These are phyloP conservation scores for Crithidia mellificae DNA, from an alignment of 208 protist species.

Conservation along the genomic window DNA sequence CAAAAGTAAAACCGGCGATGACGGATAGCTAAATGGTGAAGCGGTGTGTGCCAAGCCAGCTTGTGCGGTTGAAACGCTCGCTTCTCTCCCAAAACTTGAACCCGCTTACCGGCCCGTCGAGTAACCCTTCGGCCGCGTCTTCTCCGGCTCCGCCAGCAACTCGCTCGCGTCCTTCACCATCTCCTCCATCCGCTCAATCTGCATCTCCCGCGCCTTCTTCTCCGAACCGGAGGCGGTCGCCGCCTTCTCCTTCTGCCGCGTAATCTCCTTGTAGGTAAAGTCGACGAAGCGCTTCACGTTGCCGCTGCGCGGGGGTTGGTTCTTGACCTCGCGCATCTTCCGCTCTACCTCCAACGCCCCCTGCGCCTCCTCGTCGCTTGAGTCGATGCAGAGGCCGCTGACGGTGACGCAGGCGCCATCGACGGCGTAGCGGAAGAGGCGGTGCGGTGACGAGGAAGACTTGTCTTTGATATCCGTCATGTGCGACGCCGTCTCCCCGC, in stretches of 20 bases:
- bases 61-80: no score
- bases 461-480: constrained; percentile 72
- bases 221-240: constrained; percentile 34
- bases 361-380: constrained; percentile 38
- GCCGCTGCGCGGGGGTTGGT: constrained; percentile 71
- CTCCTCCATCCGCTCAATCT: constrained; percentile 64
- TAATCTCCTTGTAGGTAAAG: constrained; percentile 72
- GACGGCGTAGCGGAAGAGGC: constrained; percentile 75
- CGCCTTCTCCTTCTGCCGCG: constrained; percentile 69
- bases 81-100: no score
- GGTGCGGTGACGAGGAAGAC: constrained; percentile 46
- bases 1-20: no score
- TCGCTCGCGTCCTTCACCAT: constrained; percentile 72
- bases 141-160: constrained; percentile 58
- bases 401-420: constrained; percentile 70
- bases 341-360: constrained; percentile 57
- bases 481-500: constrained; percentile 48
- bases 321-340: constrained; percentile 81
- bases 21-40: no score
- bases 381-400: constrained; percentile 41
- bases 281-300: constrained; percentile 76
- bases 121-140: constrained; percentile 64
- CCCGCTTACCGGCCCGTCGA: constrained; percentile 37
- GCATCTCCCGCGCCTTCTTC: constrained; percentile 49
- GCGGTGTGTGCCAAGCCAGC: no score